phyloP scores from a whole-genome alignment of 2,329 filamentous ascomycete genomes.

The Clonostachys chloroleuca region DNA sequence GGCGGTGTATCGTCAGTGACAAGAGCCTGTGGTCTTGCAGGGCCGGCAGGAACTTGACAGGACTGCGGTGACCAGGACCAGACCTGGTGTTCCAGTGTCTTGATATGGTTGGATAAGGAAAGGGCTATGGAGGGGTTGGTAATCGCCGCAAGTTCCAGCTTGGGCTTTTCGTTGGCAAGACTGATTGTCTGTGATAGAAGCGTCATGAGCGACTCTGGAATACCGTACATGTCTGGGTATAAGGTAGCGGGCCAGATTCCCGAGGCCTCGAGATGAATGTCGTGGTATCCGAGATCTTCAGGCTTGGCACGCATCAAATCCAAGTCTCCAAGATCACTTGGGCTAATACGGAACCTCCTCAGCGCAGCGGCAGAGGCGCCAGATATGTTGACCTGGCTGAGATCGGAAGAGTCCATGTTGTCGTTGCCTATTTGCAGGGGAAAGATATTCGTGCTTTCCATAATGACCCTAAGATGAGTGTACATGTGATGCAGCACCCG shows the following conservation, averaged over 20 bases:
- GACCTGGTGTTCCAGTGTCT: slow-evolving; percentile 21
- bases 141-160: slow-evolving; percentile 12
- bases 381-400: background rate
- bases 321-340: slow-evolving; percentile 18
- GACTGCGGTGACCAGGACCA: slow-evolving; percentile 17
- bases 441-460: slow-evolving; percentile 25
- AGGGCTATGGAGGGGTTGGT: slow-evolving; percentile 14
- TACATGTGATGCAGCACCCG: slow-evolving; percentile 42
- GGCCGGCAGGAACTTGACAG: background rate
- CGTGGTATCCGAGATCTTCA: slow-evolving; percentile 34
- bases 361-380: background rate
- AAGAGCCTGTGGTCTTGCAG: slow-evolving; percentile 1
- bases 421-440: background rate
- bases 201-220: slow-evolving; percentile 26
- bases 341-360: slow-evolving; percentile 18
- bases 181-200: slow-evolving; percentile 26
- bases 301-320: slow-evolving; percentile 18
- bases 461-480: slow-evolving; percentile 34
- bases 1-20: background rate
- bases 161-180: slow-evolving; percentile 31
- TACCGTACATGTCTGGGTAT: slow-evolving; percentile 33
- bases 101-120: slow-evolving; percentile 17
- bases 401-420: background rate
- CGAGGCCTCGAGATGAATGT: slow-evolving; percentile 26
- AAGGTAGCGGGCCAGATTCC: slow-evolving; percentile 27